These are phyloP conservation scores for Eucalyptus victrix DNA, from an alignment of 345 rosid species.

Conservation along the genomic window DNA sequence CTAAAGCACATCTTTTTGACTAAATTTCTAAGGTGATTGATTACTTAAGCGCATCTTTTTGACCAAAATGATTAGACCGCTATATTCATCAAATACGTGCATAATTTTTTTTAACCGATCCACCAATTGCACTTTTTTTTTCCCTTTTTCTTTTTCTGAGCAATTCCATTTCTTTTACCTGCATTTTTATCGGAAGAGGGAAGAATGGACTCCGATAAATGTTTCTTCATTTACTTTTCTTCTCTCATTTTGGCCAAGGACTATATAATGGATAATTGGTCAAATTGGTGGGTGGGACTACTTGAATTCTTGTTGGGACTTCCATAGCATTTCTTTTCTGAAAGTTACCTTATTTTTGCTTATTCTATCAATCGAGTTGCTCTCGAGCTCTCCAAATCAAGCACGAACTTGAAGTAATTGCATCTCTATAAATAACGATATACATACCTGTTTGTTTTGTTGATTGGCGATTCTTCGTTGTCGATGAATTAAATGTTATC, in stretches of 20 bases:
- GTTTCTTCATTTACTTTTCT: background rate
- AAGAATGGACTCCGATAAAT: background rate
- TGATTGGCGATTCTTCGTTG: background rate
- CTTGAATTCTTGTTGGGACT: background rate
- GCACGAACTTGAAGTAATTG: background rate
- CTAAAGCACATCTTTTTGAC: too few relatives aligned
- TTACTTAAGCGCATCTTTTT: too few relatives aligned
- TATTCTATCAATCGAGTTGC: background rate
- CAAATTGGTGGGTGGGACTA: background rate
- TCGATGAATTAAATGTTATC: background rate
- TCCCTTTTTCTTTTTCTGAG: background rate
- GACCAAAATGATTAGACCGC: background rate
- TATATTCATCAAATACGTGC: background rate
- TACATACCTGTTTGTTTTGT: background rate
- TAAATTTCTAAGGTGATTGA: too few relatives aligned
- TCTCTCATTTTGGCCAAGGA: background rate
- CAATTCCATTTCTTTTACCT: background rate
- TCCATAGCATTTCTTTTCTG: background rate
- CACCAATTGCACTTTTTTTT: background rate
- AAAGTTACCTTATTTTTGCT: background rate
- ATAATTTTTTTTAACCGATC: background rate
- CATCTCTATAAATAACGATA: background rate
- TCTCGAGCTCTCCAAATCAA: background rate
- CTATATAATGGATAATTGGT: background rate
- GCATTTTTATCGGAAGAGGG: background rate